A percentile compares a stretch with the other conserved stretches of the same genome.
Conservation (phyloP, 169 alveolate genomes). For the Perkinsus olseni region DNA sequence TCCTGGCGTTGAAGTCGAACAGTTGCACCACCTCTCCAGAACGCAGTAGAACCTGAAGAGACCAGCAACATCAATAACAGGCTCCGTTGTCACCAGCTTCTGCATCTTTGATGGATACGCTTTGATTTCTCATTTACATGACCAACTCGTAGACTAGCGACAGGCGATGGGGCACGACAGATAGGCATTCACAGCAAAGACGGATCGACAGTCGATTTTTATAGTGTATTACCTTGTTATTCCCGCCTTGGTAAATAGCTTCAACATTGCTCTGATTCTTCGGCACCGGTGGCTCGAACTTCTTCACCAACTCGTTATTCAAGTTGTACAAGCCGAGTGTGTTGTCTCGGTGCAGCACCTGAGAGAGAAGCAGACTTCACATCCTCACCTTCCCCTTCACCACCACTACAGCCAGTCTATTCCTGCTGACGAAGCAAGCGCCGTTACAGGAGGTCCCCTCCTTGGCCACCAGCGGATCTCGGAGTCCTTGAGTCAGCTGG, state of each 20-base stretch:
- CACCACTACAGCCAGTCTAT: not conserved
- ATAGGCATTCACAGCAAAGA: too few relatives aligned
- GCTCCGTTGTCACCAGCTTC: not conserved
- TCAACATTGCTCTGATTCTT: not conserved
- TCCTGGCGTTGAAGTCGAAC: not conserved
- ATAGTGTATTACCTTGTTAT: not conserved
- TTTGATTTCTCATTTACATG: too few relatives aligned
- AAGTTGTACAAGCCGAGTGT: conserved; percentile 25
- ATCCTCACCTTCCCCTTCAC: not conserved
- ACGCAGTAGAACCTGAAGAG: not conserved
- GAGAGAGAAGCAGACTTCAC: not conserved
- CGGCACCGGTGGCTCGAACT: conserved; percentile 33
- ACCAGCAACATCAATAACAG: not conserved
- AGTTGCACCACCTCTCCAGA: not conserved
- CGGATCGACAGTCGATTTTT: too few relatives aligned
- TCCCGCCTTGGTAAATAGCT: not conserved
- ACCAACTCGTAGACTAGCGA: too few relatives aligned
- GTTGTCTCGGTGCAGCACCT: conserved; percentile 5
- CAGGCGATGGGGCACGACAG: too few relatives aligned
- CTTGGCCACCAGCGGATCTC: not conserved
- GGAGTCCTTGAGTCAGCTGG: not conserved
- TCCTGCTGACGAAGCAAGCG: not conserved
- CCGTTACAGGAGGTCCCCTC: not conserved
- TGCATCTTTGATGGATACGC: too few relatives aligned
- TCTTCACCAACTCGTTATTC: conserved; percentile 39